These are phyloP conservation scores for Eragrostis curvula DNA, from an alignment of 176 grass and related monocot species.

Conservation along the genomic window DNA sequence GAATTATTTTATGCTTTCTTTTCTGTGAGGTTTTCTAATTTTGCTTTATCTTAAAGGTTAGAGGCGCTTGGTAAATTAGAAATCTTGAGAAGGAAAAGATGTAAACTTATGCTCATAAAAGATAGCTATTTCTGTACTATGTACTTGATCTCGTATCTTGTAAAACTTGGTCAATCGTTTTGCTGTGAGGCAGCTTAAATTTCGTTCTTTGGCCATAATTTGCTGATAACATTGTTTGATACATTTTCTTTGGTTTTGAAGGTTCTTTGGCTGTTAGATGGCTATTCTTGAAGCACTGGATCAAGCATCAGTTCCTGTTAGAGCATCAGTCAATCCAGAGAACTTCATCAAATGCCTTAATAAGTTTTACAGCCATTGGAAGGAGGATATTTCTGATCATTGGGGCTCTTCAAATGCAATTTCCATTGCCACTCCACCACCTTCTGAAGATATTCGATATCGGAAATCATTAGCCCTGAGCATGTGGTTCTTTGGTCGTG, in stretches of 20 bases:
- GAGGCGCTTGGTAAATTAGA: background rate
- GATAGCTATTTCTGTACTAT: background rate
- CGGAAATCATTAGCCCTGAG: conserved; percentile 39
- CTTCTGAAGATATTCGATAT: conserved; percentile 48
- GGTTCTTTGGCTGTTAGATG: background rate
- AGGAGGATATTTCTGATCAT: conserved; percentile 11
- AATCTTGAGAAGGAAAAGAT: background rate
- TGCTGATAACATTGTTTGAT: background rate
- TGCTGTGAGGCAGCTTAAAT: background rate
- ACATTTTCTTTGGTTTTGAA: background rate
- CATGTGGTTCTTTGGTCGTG: conserved; percentile 34
- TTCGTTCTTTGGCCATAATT: background rate
- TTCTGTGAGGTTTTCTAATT: background rate
- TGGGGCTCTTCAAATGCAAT: conserved; percentile 41
- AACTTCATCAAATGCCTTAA: conserved; percentile 45
- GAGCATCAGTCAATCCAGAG: conserved; percentile 28
- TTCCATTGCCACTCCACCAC: conserved; percentile 47
- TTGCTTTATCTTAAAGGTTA: background rate
- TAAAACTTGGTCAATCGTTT: background rate
- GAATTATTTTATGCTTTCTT: background rate
- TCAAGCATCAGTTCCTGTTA: background rate
- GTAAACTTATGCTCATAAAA: background rate
- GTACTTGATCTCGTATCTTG: background rate
- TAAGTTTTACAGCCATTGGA: conserved; percentile 45
- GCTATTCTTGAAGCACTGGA: conserved; percentile 17